These are phyloP conservation scores for Vicia faba DNA, from an alignment of 306 rosid species.

Conservation along the genomic window DNA sequence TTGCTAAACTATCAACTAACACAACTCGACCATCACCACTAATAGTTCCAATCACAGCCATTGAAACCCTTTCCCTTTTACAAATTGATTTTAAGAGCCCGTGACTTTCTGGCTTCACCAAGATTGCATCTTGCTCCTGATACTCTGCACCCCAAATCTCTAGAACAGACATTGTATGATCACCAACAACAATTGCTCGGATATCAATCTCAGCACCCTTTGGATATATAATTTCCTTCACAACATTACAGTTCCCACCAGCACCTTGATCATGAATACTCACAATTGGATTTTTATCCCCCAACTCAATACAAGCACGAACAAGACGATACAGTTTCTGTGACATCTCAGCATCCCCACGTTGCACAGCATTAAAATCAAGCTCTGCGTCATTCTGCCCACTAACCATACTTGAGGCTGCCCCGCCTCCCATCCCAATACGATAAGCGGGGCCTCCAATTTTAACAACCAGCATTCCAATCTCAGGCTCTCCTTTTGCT, in stretches of 20 bases:
- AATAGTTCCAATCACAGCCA: constrained; percentile 90
- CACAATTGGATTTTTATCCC: constrained; percentile 77
- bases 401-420: constrained; percentile 96
- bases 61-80: constrained; percentile 77
- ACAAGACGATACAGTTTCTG: constrained; percentile 90
- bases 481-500: constrained; percentile 79
- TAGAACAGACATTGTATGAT: constrained; percentile 83
- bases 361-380: constrained; percentile 96
- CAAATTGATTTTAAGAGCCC: constrained; percentile 68
- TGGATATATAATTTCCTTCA: constrained; percentile 84
- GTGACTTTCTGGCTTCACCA: too few relatives aligned
- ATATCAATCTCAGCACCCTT: constrained; percentile 81
- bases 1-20: constrained; percentile 70
- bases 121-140: constrained; percentile 91
- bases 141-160: constrained; percentile 98
- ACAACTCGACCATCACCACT: constrained; percentile 74
- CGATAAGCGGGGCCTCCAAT: constrained; percentile 98
- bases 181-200: constrained; percentile 79
- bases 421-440: constrained; percentile 97
- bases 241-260: constrained; percentile 94
- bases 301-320: constrained; percentile 95
- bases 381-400: constrained; percentile 93
- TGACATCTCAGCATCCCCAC: constrained; percentile 99
- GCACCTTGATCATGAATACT: constrained; percentile 98
- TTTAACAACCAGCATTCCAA: constrained; percentile 89